Evolutionary conservation across 352 stramenopile genomes (phyloP).

Genomic region (Phytophthora multivora): DNA sequence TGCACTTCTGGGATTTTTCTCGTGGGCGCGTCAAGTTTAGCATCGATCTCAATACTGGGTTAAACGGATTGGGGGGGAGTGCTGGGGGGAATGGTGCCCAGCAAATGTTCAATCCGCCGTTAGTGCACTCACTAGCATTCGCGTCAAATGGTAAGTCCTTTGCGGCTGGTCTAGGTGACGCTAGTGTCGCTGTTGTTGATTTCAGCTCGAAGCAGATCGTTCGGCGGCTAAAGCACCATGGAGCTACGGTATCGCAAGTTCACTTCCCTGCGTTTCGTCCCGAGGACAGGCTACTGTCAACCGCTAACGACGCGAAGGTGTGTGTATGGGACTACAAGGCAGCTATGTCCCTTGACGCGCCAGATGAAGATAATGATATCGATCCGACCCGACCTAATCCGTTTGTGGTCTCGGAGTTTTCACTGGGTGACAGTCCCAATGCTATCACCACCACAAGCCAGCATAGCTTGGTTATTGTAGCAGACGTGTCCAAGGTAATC

Average conservation of each 20-base stretch:
- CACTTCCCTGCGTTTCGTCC: slow-evolving; percentile 60
- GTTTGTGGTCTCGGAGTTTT: slow-evolving; percentile 57
- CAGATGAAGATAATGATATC: slow-evolving; percentile 12
- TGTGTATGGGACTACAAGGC: slow-evolving; percentile 65
- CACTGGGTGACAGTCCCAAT: slow-evolving; percentile 51
- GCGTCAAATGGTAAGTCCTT: slow-evolving; percentile 67
- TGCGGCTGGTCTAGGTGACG: slow-evolving; percentile 68
- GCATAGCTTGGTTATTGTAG: slow-evolving; percentile 58
- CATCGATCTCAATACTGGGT: slow-evolving; percentile 65
- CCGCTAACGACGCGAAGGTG: slow-evolving; percentile 72
- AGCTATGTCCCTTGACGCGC: slow-evolving; percentile 34
- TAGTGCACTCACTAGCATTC: slow-evolving; percentile 74
- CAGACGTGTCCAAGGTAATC: slow-evolving; percentile 57
- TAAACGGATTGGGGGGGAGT: slow-evolving; percentile 36
- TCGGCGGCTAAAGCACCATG: slow-evolving; percentile 55
- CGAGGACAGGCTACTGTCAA: slow-evolving; percentile 62
- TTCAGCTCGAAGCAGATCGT: slow-evolving; percentile 60
- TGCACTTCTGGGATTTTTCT: slow-evolving; percentile 83
- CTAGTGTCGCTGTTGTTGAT: slow-evolving; percentile 65
- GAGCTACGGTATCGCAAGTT: slow-evolving; percentile 62
- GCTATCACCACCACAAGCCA: slow-evolving; percentile 57
- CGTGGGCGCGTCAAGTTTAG: slow-evolving; percentile 70
- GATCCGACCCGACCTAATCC: slow-evolving; percentile 21
- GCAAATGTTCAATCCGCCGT: slow-evolving; percentile 78
- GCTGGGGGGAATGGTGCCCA: slow-evolving; percentile 25